These are phyloP conservation scores for Lasiosphaeria miniovina DNA, from an alignment of 495 filamentous ascomycete genomes.

Conservation along the genomic window DNA sequence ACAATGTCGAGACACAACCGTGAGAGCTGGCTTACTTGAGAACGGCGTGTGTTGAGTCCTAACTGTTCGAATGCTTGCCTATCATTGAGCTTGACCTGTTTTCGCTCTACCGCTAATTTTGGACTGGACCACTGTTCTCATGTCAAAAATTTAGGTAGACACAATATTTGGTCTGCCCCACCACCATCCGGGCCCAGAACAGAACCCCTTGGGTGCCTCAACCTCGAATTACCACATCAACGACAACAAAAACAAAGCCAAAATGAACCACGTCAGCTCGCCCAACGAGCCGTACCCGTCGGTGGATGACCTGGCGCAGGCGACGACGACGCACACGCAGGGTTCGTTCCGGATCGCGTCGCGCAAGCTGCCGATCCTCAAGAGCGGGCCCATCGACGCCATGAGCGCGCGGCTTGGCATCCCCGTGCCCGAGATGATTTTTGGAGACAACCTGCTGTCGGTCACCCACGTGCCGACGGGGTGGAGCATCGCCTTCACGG, in stretches of 20 bases:
- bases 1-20: no score
- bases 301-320: conserved; percentile 29
- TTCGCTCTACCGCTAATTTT: no score
- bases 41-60: no score
- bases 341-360: conserved; percentile 68
- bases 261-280: conserved; percentile 32
- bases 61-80: no score
- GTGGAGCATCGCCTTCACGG: conserved; percentile 78
- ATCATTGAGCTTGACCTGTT: no score
- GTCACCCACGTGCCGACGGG: conserved; percentile 65
- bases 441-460: conserved; percentile 83
- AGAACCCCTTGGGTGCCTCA: background rate
- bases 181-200: background rate
- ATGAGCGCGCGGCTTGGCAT: conserved; percentile 78
- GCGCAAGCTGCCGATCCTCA: conserved; percentile 88
- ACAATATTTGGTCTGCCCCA: background rate
- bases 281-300: conserved; percentile 39
- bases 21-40: background rate
- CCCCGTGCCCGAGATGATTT: conserved; percentile 96
- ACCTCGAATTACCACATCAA: background rate
- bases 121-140: background rate
- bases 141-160: background rate
- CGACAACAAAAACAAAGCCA: background rate
- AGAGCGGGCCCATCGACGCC: conserved; percentile 82
- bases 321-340: conserved; percentile 49